phyloP scores from a whole-genome alignment of 202 grass and related monocot species.

The Schoenoplectus tabernaemontani region DNA sequence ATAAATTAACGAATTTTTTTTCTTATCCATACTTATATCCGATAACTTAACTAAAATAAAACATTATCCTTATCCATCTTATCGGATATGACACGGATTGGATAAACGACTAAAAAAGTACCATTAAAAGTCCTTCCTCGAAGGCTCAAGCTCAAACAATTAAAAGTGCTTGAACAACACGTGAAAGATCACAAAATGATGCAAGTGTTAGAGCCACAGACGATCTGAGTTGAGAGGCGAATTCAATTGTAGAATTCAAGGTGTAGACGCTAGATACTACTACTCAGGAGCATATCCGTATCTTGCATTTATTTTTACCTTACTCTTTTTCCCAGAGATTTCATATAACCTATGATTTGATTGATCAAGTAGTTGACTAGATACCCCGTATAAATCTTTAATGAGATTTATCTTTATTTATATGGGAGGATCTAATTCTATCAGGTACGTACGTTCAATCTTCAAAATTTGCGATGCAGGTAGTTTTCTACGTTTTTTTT shows the following conservation, averaged over 20 bases:
- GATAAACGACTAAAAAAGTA: too few species aligned
- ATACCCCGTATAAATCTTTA: not conserved
- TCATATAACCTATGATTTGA: conserved; percentile 18
- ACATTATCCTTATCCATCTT: too few species aligned
- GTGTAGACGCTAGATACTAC: conserved; percentile 16
- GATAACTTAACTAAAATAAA: too few species aligned
- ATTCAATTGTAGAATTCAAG: conserved; percentile 16
- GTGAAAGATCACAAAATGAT: not conserved
- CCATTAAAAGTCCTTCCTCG: too few species aligned
- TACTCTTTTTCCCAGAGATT: conserved; percentile 11
- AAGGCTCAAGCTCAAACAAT: too few species aligned
- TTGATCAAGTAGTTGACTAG: conserved; percentile 22
- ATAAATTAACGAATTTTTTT: too few species aligned
- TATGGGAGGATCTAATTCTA: not conserved
- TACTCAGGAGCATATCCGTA: not conserved
- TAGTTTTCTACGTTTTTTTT: not conserved
- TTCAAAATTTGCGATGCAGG: not conserved
- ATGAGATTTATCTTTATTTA: conserved; percentile 2
- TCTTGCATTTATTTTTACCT: conserved; percentile 10
- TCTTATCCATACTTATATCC: too few species aligned
- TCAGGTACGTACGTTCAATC: not conserved
- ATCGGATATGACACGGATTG: too few species aligned
- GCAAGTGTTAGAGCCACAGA: not conserved
- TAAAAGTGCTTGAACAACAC: too few species aligned
- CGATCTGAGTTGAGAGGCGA: not conserved